These are phyloP conservation scores for Thalassiosira profunda DNA, from an alignment of 108 stramenopile genomes.

Conservation along the genomic window DNA sequence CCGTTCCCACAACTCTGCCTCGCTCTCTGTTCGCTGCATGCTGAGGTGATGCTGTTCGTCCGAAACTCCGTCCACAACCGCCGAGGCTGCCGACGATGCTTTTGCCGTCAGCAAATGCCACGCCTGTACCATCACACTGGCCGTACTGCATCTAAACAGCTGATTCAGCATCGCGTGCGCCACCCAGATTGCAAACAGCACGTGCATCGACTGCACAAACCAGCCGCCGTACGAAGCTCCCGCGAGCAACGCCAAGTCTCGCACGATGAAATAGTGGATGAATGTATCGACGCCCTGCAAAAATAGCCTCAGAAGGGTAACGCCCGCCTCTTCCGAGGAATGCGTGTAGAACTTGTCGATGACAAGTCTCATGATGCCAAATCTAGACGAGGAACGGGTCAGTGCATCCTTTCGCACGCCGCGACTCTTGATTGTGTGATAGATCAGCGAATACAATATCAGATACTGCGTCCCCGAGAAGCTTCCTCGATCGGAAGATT, in stretches of 20 bases:
- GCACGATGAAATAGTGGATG: conserved; percentile 49
- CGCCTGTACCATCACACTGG: conserved; percentile 44
- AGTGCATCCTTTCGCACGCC: conserved; percentile 52
- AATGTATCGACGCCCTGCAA: conserved; percentile 53
- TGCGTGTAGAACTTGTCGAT: conserved; percentile 58
- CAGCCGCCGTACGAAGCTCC: conserved; percentile 1
- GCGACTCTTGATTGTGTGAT: conserved; percentile 58
- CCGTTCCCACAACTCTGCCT: no score
- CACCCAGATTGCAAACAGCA: conserved; percentile 49
- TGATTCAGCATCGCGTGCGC: conserved; percentile 63
- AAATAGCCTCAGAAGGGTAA: conserved; percentile 33
- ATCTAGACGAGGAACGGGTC: conserved; percentile 26
- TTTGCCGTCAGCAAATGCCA: conserved; percentile 43
- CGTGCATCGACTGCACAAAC: conserved; percentile 18
- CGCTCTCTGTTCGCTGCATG: no score
- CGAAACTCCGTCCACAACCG: background rate
- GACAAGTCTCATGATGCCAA: conserved; percentile 59
- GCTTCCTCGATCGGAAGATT: no score
- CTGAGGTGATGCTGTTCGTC: background rate
- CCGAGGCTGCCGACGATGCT: background rate
- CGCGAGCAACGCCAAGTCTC: conserved; percentile 28
- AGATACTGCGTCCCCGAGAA: conserved; percentile 50
- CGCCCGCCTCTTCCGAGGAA: conserved; percentile 14
- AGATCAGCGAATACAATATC: conserved; percentile 51
- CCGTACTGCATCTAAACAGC: conserved; percentile 56